Percentiles rank a stretch among this genome's conserved stretches.
These are phyloP conservation scores for Cryptococcus wingfieldii DNA, from an alignment of 1,284 basidiomycete species.

Conservation along the genomic window DNA sequence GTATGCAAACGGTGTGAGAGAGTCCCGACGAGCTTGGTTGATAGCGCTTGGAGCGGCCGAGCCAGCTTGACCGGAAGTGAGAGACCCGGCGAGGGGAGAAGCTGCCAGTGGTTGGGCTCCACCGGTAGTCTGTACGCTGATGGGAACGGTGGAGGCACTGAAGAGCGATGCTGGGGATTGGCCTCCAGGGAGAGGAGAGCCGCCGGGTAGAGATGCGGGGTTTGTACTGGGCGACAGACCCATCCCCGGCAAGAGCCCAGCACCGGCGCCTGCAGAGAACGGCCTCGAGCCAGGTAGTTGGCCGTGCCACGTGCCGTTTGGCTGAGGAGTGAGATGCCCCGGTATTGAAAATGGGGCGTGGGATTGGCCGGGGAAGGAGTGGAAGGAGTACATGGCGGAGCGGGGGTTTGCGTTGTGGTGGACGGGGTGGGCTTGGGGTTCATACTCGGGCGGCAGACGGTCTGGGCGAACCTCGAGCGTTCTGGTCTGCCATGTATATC, in stretches of 20 bases:
- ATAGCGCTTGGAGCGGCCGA: not conserved
- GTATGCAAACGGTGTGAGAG: constrained; percentile 11
- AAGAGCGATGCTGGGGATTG: constrained; percentile 15
- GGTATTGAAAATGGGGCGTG: constrained; percentile 13
- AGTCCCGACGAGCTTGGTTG: not conserved
- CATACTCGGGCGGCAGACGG: constrained; percentile 59
- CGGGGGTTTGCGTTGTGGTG: constrained; percentile 14
- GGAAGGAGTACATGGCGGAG: constrained; percentile 7
- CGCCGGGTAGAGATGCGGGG: constrained; percentile 13
- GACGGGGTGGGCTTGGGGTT: constrained; percentile 51
- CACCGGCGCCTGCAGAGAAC: constrained; percentile 13
- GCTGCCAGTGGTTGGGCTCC: constrained; percentile 25
- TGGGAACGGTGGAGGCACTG: constrained; percentile 16
- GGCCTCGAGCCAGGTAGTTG: constrained; percentile 30
- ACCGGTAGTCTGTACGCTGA: constrained; percentile 26
- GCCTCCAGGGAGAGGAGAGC: constrained; percentile 16
- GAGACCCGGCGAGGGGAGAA: constrained; percentile 43
- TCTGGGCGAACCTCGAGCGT: constrained; percentile 83
- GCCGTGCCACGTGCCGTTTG: constrained; percentile 3
- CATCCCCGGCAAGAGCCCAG: constrained; percentile 11
- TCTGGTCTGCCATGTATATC: constrained; percentile 87
- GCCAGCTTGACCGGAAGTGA: constrained; percentile 21
- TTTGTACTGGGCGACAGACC: constrained; percentile 10
- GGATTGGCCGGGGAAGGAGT: constrained; percentile 3
- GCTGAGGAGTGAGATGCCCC: constrained; percentile 18